These are phyloP conservation scores for Diversispora eburnea DNA, from an alignment of 192 early-diverging fungal species.

Conservation along the genomic window DNA sequence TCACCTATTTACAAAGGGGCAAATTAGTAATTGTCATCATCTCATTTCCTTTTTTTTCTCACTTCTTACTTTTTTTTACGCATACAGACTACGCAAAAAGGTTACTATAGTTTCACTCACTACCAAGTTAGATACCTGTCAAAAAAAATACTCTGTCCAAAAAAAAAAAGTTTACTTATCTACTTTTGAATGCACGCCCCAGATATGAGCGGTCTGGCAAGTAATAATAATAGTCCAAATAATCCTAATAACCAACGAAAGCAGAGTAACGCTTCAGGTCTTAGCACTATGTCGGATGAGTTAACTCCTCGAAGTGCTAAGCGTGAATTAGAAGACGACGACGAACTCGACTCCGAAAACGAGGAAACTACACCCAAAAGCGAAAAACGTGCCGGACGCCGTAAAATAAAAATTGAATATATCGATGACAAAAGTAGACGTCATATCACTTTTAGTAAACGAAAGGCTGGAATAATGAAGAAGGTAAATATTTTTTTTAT, in stretches of 20 bases:
- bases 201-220: conserved; percentile 2
- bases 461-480: conserved; percentile 98
- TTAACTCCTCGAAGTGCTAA: conserved; percentile 23
- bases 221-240: too few relatives aligned
- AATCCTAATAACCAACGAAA: conserved; percentile 12
- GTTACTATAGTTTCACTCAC: neutral
- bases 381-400: conserved; percentile 72
- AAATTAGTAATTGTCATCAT: neutral
- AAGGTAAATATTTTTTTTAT: conserved; percentile 48
- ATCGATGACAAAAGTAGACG: conserved; percentile 91
- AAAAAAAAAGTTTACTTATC: neutral
- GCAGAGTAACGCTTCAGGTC: conserved; percentile 15
- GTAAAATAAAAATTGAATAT: conserved; percentile 96
- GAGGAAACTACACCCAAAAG: conserved; percentile 41
- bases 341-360: conserved; percentile 65
- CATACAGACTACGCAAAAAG: conserved; percentile 21
- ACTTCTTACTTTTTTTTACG: neutral
- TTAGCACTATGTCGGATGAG: neutral
- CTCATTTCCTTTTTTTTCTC: conserved; percentile 1
- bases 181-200: conserved; percentile 12
- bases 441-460: conserved; percentile 93
- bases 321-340: conserved; percentile 43
- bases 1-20: neutral
- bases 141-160: neutral
- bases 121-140: conserved; percentile 12